Evolutionary conservation across 1,139 yeast species (phyloP).

Genomic region (Saccharomyces uvarum): DNA sequence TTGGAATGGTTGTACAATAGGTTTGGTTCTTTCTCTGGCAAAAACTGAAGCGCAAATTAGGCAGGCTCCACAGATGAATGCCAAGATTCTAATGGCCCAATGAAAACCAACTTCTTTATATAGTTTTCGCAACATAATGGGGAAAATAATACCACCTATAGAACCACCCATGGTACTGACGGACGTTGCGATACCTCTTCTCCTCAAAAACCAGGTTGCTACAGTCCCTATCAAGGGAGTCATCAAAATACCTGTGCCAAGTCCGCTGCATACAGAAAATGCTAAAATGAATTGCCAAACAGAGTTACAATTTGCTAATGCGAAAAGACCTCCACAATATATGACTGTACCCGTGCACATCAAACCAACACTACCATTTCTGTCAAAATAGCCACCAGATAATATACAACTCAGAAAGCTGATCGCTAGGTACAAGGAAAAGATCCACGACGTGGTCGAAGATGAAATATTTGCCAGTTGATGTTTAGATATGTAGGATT

Average conservation of each 20-base stretch:
- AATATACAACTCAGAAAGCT: conserved; percentile 52
- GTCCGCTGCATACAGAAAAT: conserved; percentile 45
- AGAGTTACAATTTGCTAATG: conserved; percentile 42
- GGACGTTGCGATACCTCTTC: conserved; percentile 50
- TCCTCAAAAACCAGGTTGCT: conserved; percentile 51
- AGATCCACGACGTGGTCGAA: conserved; percentile 61
- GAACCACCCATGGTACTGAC: conserved; percentile 58
- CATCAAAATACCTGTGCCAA: conserved; percentile 51
- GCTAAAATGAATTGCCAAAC: conserved; percentile 51
- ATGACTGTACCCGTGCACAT: conserved; percentile 40
- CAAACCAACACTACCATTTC: conserved; percentile 41
- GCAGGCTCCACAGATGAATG: conserved; percentile 41
- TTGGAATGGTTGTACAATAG: conserved; percentile 20
- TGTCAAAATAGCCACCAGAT: conserved; percentile 49
- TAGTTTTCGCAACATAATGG: conserved; percentile 48
- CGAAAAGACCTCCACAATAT: conserved; percentile 43
- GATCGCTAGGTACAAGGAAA: conserved; percentile 53
- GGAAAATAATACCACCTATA: conserved; percentile 55
- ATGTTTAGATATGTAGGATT: conserved; percentile 52
- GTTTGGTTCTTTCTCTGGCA: conserved; percentile 41
- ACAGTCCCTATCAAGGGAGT: conserved; percentile 51
- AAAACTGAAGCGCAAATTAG: conserved; percentile 37
- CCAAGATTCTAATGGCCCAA: conserved; percentile 57
- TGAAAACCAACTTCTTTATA: conserved; percentile 47
- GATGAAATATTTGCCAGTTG: conserved; percentile 45